Evolutionary conservation across 2,329 filamentous ascomycete genomes (phyloP), one percentile per base, ranked within the genome.

Genomic region (Exophiala sp.): DNA sequence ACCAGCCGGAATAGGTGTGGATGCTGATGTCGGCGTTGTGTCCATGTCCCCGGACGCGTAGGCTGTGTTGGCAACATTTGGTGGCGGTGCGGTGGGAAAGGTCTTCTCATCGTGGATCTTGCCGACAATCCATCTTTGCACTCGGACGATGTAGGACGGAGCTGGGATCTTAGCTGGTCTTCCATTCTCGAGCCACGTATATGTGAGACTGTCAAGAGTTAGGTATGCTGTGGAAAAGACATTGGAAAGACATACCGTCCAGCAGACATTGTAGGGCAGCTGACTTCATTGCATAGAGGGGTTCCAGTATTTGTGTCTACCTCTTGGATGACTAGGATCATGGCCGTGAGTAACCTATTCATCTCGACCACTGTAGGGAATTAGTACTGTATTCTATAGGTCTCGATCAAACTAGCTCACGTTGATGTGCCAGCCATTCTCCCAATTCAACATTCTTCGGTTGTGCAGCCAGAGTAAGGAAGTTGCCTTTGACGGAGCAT

Each of bases 91-190:
- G 39, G 90, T 96, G 5, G 92, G 92, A 74, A 97, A 96, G 73
- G 95, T 89, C 68, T 82, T 81, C 46, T 84, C 84, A 69, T 97
- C 91, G 65, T 94, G 89, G 61, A 96, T 90, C 75, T 97, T 97
- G 73, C 91, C 90, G 29, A 89, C 88, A 69, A 97, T 95, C 91
- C 92, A 97, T 67, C 92, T 89, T 74, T 96, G 91, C 70, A 97
- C 95, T 21, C 96, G 84, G 62, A 89, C 90, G 75, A 96, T 94
- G 75, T 97, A 97, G 71, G 95, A 91, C 58, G 86, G 86, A 5
- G 92, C 92, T 3, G 92, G 91, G 39, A 97, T 87, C 72, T 95
- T 92, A 61, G 95, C 91, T 9, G 92, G 91, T 68, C 87, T 85
- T 65, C 89, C 86, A 62, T 86, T 86, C 72, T 96, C 95, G 50